Percentiles rank a stretch among this genome's conserved stretches.
Conservation (phyloP, 1,139 yeast species). For the Candida tropicalis region DNA sequence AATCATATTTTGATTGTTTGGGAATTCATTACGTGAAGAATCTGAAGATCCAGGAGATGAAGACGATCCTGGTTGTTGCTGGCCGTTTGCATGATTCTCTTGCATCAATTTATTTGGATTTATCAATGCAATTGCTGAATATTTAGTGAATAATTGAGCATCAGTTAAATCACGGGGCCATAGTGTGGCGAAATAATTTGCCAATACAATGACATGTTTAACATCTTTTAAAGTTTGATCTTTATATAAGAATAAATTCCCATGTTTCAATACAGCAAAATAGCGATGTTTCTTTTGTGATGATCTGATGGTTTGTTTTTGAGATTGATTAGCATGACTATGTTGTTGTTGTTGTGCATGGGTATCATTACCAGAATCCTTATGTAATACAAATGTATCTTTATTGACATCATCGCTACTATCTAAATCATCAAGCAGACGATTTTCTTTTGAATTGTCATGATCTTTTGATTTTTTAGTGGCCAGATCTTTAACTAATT, state of each 20-base stretch:
- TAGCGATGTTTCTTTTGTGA: slow-evolving; percentile 58
- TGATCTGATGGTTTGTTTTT: slow-evolving; percentile 13
- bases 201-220: slow-evolving; percentile 76
- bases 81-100: background rate
- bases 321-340: slow-evolving; percentile 2
- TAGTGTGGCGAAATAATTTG: slow-evolving; percentile 69
- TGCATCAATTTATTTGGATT: slow-evolving; percentile 22
- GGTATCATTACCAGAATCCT: slow-evolving; percentile 1
- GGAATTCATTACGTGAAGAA: slow-evolving; percentile 1
- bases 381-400: slow-evolving; percentile 4
- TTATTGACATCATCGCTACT: slow-evolving; percentile 6
- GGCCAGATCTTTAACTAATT: slow-evolving; percentile 46
- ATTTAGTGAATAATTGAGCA: slow-evolving; percentile 76
- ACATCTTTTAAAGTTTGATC: slow-evolving; percentile 68
- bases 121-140: slow-evolving; percentile 74
- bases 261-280: slow-evolving; percentile 75
- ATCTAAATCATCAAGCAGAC: slow-evolving; percentile 3
- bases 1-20: background rate
- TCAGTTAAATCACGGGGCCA: slow-evolving; percentile 84
- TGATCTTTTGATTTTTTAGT: slow-evolving; percentile 14
- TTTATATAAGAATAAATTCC: slow-evolving; percentile 79
- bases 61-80: background rate
- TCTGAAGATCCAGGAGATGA: slow-evolving; percentile 2
- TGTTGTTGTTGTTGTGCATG: slow-evolving; percentile 10
- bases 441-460: slow-evolving; percentile 4